Base-by-base conservation (phyloP, 805 yeast genomes). In the Pichia kluyveri region DNA sequence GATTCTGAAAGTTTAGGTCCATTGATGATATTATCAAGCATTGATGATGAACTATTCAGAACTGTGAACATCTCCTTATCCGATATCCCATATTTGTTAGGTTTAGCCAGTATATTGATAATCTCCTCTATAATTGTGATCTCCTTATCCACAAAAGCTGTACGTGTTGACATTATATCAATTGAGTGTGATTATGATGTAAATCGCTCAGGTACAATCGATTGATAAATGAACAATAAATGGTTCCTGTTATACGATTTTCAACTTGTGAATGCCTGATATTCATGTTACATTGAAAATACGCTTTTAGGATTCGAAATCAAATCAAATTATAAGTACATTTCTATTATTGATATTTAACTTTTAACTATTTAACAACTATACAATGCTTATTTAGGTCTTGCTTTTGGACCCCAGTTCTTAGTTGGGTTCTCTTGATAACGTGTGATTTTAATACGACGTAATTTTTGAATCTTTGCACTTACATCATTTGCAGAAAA, bases 381-480 rank as follows among this genome's bases (percentile, higher is more conserved):
- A n/a, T n/a, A n/a, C n/a, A n/a, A n/a, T n/a, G n/a, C n/a, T n/a
- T 52, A 60, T 41, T 65, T 66, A 19, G 95, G 95, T 59, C 84
- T 80, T 4, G 96, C 80, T 40, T 56, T 56, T 15, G 61, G 99
- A 1, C 99, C 99, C 99, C 99, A 93, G 62, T 86, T 83, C 62
- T 86, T 86, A 1, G 88, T 77, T 15, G 99, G 99, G 60, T 90
- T 91, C 60, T 82, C 89, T 62, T 90, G 99, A 66, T 76, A 91
- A 57, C 96, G 74, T 14, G 88, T 88, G 61, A 91, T 78, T 66
- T 88, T 88, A 50, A 87, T 73, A 53, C 77, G 81, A 58, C 96
- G 75, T 46, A 87, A 69, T 47, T 66, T 70, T 56, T 79, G 79
- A 47, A 89, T 67, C 43, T 69, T 72, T 18, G 69, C 72, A 50